Evolutionary conservation across 306 rosid genomes (phyloP).

Genomic region (Corylus americana): DNA sequence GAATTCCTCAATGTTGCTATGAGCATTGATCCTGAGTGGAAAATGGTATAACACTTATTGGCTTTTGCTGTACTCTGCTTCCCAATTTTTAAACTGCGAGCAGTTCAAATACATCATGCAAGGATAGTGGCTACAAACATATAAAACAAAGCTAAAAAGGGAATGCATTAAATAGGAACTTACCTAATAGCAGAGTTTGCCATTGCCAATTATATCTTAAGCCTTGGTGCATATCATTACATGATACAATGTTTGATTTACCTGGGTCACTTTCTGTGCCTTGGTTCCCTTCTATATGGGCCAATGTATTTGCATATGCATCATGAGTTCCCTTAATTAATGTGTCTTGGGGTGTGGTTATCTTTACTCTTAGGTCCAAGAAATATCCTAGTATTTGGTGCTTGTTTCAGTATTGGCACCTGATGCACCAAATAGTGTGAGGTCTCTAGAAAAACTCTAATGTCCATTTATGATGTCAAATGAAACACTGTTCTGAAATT

Average conservation of each 20-base stretch:
- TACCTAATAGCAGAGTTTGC: neutral
- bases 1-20: constrained; percentile 72
- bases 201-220: neutral
- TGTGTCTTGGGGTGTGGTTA: neutral
- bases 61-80: constrained; percentile 4
- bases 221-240: neutral
- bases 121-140: constrained; percentile 16
- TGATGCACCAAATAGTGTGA: neutral
- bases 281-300: neutral
- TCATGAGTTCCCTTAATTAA: neutral
- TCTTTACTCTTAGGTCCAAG: neutral
- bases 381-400: neutral
- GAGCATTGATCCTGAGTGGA: constrained; percentile 92
- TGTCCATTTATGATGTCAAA: neutral
- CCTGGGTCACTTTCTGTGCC: neutral
- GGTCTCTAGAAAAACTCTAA: constrained; percentile 5
- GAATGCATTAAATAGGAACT: neutral
- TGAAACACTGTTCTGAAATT: neutral
- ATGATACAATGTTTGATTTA: neutral
- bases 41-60: constrained; percentile 59
- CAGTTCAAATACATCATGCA: constrained; percentile 15
- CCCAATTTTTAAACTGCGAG: constrained; percentile 19
- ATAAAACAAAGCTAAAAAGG: constrained; percentile 7
- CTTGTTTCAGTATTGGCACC: neutral
- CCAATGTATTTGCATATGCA: neutral